Conservation (phyloP, 1,284 basidiomycete genomes). For the Gomphus sp. region DNA sequence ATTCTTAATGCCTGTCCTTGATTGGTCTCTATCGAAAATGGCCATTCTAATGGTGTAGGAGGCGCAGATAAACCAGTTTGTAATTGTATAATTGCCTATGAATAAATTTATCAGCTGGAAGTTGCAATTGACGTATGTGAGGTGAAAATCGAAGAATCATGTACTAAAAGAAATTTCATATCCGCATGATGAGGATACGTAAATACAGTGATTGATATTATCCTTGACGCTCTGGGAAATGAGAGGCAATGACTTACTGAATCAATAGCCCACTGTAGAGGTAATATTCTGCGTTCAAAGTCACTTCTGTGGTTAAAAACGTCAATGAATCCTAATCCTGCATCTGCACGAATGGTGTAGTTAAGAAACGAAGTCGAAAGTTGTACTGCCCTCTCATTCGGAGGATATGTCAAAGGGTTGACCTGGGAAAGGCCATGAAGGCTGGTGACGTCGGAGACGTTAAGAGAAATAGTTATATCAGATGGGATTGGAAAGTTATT, state of each 20-base stretch:
- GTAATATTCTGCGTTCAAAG: constrained; percentile 58
- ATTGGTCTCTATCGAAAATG: constrained; percentile 61
- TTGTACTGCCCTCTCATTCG: constrained; percentile 18
- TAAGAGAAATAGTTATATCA: background rate
- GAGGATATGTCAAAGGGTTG: background rate
- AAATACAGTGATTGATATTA: too few species aligned
- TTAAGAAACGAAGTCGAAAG: constrained; percentile 33
- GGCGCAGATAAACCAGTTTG: constrained; percentile 40
- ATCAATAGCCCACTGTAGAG: constrained; percentile 73
- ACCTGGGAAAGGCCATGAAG: background rate
- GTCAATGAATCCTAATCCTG: constrained; percentile 54
- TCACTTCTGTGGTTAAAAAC: constrained; percentile 58
- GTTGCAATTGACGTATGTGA: background rate
- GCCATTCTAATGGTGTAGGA: constrained; percentile 57
- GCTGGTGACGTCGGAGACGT: background rate
- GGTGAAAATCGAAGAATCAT: too few species aligned
- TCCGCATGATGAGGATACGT: too few species aligned
- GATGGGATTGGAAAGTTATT: constrained; percentile 39
- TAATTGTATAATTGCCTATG: constrained; percentile 57
- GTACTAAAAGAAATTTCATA: too few species aligned
- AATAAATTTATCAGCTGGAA: background rate
- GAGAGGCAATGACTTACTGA: constrained; percentile 31
- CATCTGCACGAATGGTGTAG: constrained; percentile 65
- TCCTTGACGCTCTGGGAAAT: background rate
- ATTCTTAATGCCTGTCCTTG: constrained; percentile 43